A percentile compares a stretch with the other conserved stretches of the same genome.
Conservation (phyloP, 2,329 filamentous ascomycete genomes). For the Penicillium sp. region DNA sequence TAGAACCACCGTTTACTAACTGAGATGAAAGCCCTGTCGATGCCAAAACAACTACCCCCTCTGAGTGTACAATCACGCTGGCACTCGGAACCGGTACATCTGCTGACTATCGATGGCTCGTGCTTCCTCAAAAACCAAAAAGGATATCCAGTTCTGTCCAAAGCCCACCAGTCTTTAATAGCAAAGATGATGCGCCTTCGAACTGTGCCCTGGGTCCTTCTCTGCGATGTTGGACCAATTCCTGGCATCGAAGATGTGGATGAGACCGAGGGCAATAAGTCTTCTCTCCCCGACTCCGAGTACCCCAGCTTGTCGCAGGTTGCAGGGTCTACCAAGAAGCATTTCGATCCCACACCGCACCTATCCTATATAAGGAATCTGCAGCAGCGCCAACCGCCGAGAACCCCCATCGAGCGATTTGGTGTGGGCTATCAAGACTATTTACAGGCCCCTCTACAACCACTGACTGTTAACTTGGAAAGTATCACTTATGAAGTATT, state of each 20-base stretch:
- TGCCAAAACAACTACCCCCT: conserved; percentile 64
- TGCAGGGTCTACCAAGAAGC: conserved; percentile 53
- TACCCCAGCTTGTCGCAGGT: conserved; percentile 76
- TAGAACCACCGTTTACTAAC: conserved; percentile 17
- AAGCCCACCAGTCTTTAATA: conserved; percentile 61
- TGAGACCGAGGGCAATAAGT: conserved; percentile 20
- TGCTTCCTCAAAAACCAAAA: conserved; percentile 63
- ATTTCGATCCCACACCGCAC: conserved; percentile 65
- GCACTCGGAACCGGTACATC: conserved; percentile 65
- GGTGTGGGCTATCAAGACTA: conserved; percentile 85
- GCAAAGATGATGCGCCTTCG: conserved; percentile 61
- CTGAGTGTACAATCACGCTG: conserved; percentile 62
- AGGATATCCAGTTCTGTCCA: conserved; percentile 63
- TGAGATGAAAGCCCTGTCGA: conserved; percentile 54
- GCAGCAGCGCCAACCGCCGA: conserved; percentile 76
- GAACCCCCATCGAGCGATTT: conserved; percentile 67
- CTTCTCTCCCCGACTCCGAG: conserved; percentile 36
- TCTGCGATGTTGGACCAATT: conserved; percentile 62
- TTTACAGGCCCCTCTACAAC: conserved; percentile 91
- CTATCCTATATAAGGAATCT: conserved; percentile 83
- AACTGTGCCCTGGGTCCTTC: conserved; percentile 63
- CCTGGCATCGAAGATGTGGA: conserved; percentile 47
- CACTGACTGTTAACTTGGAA: conserved; percentile 93
- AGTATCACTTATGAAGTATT: conserved; percentile 98
- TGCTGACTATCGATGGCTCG: conserved; percentile 57